Base-by-base conservation (phyloP, 73 alveolate species). In the Durusdinium trenchii region DNA sequence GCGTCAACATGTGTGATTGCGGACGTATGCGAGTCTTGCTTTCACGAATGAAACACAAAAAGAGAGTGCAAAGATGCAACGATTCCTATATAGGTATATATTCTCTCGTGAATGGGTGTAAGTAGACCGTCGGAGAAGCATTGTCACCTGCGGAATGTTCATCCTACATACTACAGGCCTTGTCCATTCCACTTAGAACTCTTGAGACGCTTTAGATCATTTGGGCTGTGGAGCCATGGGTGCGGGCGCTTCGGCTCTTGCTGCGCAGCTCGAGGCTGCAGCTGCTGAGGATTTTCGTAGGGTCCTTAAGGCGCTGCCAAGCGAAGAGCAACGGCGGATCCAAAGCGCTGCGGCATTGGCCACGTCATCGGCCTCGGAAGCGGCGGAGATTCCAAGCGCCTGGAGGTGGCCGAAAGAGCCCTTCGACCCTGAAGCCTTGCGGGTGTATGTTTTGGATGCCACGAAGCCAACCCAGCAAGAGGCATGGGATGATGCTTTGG, bases 331-430 rank as follows among this genome's bases (percentile, higher is more conserved):
- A 40, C 52, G 28, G 42, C 51, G 51, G n/a, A 38, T 84, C 71
- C 50, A n/a, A 50, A 1, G 54, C 32, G 94, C 78, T 48, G 46
- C 51, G 76, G 52, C 73, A 3, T 38, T 51, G 52, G 48, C 36
- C n/a, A 73, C 52, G 35, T 10, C 26, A 23, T 36, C 54, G 20
- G 14, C 52, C 20, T 23, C 54, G 12, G 3, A 6, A 6, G 38
- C 40, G 6, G 95, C 60, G 57, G 89, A 91, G 73, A 91, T 91
- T 60, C 98, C 98, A 16, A 48, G 90, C 16, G 35, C 98, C 38
- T 91, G 98, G 98, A 89, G 98, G 2, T 91, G 98, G 98, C 98
- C 98, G 50, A 91, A 91, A 57, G 98, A 91, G 76, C 90, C 98
- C 35, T 48, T 43, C 23, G 98, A 91, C 76, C 98, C 98, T 35